Evolutionary conservation across 176 grass and related monocot species (phyloP), one percentile per base, ranked within the genome.

Genomic region (Eremochloa ophiuroides): DNA sequence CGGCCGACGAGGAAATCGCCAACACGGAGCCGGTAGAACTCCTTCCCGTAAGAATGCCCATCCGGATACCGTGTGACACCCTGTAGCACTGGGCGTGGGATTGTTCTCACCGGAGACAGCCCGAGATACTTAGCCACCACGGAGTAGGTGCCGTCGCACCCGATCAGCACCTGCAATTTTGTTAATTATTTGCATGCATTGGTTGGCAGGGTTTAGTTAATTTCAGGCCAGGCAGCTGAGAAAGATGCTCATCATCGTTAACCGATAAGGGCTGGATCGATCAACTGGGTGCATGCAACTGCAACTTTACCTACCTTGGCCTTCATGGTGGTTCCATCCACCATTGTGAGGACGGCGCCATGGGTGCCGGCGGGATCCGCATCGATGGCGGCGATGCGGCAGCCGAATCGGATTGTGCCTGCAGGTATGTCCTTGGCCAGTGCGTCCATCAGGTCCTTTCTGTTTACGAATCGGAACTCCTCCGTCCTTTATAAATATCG

Each of bases 371-470:
- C 1, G 4, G 74, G 74, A 17, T 89, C 87, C n/a, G 4, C 22
- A 12, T 71, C 13, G 17, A 87, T 22, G 2, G 14, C 56, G 1
- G 15, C 65, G 1, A 87, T 41, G 41, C 80, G 80, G 65, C 89
- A 85, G 7, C 77, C 81, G 25, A 85, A 87, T 1, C 77, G 85
- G 72, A 91, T 76, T 2, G 56, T 39, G 1, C 74, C 47, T 40
- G 10, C 47, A 5, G 85, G 85, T 25, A 87, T 48, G 69, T 61
- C 46, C 13, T 33, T 46, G 40, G 81, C 89, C 56, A 91, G 39
- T 14, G 81, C 64, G 80, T 81, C 71, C 29, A 91, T 64, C 15
- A 87, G 71, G 12, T 87, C 56, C 11, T 78, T 84, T 37, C 85
- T 87, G 65, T 66, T 84, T 47, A 91, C 18, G 63, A 71, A 87